Conservation (phyloP, 2,329 filamentous ascomycete species). For the Colletotrichum scovillei region DNA sequence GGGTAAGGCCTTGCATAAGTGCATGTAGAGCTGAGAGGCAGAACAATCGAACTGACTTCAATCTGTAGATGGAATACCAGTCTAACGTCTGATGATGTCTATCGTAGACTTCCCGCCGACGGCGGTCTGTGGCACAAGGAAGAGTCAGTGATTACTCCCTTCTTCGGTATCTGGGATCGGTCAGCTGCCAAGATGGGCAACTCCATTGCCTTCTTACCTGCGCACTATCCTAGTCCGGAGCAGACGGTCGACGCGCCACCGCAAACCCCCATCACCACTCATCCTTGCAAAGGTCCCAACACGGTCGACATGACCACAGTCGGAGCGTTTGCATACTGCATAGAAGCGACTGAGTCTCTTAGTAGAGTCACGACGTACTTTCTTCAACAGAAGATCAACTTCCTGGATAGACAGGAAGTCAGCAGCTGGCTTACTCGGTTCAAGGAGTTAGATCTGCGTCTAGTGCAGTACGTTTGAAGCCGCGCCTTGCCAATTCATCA, state of each 20-base stretch:
- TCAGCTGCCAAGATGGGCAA: constrained; percentile 52
- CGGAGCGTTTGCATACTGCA: constrained; percentile 58
- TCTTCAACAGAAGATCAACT: constrained; percentile 54
- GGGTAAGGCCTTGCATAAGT: constrained; percentile 22
- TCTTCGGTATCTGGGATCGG: constrained; percentile 57
- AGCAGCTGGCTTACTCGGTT: constrained; percentile 57
- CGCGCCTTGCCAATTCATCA: background rate
- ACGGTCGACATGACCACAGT: constrained; percentile 49
- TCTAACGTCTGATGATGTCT: constrained; percentile 46
- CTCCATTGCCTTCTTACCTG: constrained; percentile 51
- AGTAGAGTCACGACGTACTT: constrained; percentile 58
- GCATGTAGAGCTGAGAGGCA: too few species aligned
- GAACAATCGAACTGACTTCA: background rate
- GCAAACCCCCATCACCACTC: constrained; percentile 8
- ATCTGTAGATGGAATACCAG: constrained; percentile 46
- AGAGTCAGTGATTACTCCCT: constrained; percentile 52
- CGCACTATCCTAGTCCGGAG: constrained; percentile 42
- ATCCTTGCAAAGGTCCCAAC: constrained; percentile 17
- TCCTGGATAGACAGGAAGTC: constrained; percentile 51
- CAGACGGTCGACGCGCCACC: constrained; percentile 34
- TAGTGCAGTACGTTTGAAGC: constrained; percentile 49
- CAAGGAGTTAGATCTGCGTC: constrained; percentile 58
- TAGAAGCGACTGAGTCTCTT: constrained; percentile 59
- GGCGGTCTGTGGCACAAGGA: constrained; percentile 54
- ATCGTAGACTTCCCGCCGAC: constrained; percentile 47